Evolutionary conservation across 495 filamentous ascomycete species (phyloP).

Genomic region (Massariosphaeria phaeospora): DNA sequence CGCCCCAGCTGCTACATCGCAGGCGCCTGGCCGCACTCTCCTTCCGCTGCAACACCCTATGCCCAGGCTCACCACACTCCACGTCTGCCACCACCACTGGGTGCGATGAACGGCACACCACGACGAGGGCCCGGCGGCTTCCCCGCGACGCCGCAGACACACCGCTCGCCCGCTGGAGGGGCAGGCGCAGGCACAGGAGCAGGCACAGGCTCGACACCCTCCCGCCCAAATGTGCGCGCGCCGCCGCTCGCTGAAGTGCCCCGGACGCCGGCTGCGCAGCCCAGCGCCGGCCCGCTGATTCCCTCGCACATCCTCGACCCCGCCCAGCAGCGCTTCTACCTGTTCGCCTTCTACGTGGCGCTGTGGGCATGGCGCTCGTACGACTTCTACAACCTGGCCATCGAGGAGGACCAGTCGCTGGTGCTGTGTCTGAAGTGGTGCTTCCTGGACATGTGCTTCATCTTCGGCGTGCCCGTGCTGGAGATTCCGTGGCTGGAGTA

Average conservation of each 20-base stretch:
- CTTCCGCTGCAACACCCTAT: not conserved
- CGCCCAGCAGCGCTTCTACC: constrained; percentile 81
- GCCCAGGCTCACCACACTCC: not conserved
- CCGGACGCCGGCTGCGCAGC: constrained; percentile 16
- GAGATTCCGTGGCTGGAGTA: constrained; percentile 95
- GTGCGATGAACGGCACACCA: constrained; percentile 72
- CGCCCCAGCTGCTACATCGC: not conserved
- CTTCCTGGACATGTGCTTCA: constrained; percentile 71
- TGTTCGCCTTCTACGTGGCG: constrained; percentile 64
- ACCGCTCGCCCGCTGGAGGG: constrained; percentile 33
- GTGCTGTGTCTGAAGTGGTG: constrained; percentile 93
- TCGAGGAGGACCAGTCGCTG: constrained; percentile 73
- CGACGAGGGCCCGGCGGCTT: constrained; percentile 63
- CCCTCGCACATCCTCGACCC: constrained; percentile 72
- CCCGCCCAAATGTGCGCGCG: constrained; percentile 22
- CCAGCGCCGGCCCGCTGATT: constrained; percentile 58
- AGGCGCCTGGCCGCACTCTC: not conserved
- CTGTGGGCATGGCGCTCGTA: constrained; percentile 77
- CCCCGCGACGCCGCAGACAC: constrained; percentile 57
- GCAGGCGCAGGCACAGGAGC: constrained; percentile 8
- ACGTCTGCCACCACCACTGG: constrained; percentile 27
- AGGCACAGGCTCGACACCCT: constrained; percentile 38
- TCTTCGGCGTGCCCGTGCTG: constrained; percentile 76
- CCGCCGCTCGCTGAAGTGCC: constrained; percentile 29
- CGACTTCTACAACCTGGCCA: constrained; percentile 68